Evolutionary conservation across 495 filamentous ascomycete genomes (phyloP), one percentile per base, ranked within the genome.

Genomic region (Penicillium turbatum): DNA sequence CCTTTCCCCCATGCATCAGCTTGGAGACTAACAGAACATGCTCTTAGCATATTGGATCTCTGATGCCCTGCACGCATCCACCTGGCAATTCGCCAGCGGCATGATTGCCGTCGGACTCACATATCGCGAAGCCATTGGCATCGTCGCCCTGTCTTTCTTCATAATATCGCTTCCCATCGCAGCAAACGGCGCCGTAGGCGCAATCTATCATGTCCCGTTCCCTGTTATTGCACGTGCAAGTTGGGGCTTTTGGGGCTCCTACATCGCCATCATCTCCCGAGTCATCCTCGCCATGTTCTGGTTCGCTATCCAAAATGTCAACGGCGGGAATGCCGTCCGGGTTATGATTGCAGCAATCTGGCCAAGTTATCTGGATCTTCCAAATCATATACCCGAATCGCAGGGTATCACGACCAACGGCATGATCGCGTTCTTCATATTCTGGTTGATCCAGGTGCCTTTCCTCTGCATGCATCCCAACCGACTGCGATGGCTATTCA

Each of bases 341-440:
- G 82, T 85, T 41, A 87, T 87, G 83, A 73, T 89, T 15, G 76
- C 76, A 10, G 83, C 85, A 5, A 87, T 87, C 61, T 87, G 85
- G 74, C 83, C 84, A 3, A 81, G 78, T 21, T 86, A 82, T 54
- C 66, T 73, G 48, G 68, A 71, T 13, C 68, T 85, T 17, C 69
- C 72, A 4, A 86, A 86, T 59, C 60, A 57, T 46, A 78, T 87
- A 29, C 75, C 84, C 1, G 74, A 61, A 11, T 66, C 64, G 12
- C 74, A 84, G 55, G 85, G 83, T 29, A 86, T 88, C 63, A 82
- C 79, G 12, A 85, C 81, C 1, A 77, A 81, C 54, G 79, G 79
- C 10, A 83, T 89, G 79, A 65, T 86, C 46, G 78, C 73, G 7
- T 88, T 83, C 54, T 72, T 88, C 45, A 58, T 90, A 9, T 90